phyloP scores from a whole-genome alignment of 768 basidiomycete genomes.

The Termitomyces sp. region DNA sequence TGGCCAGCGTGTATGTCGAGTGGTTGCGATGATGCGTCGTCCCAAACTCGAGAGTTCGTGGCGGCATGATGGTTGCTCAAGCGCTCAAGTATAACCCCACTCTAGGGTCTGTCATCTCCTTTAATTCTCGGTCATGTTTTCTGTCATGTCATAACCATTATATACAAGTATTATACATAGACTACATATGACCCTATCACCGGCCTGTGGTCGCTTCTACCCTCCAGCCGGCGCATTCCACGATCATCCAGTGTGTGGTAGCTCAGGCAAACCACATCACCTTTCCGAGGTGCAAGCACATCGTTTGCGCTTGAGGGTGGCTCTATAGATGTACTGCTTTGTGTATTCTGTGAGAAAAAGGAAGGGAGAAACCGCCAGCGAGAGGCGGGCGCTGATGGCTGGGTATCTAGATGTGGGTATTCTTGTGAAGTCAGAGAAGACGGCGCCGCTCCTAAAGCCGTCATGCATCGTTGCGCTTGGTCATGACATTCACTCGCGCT shows the following conservation, averaged over 20 bases:
- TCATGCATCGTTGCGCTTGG: constrained; percentile 1
- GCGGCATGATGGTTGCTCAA: constrained; percentile 15
- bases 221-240: constrained; percentile 70
- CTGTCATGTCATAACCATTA: not conserved
- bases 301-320: constrained; percentile 11
- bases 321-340: constrained; percentile 15
- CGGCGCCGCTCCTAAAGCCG: constrained; percentile 13
- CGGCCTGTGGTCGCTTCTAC: constrained; percentile 78
- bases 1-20: constrained; percentile 59
- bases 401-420: constrained; percentile 7
- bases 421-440: not conserved
- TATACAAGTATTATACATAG: constrained; percentile 26
- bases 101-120: constrained; percentile 12
- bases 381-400: constrained; percentile 11
- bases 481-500: not conserved
- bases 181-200: constrained; percentile 77
- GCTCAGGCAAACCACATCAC: constrained; percentile 66
- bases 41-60: constrained; percentile 15
- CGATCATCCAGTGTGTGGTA: constrained; percentile 75
- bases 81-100: constrained; percentile 9
- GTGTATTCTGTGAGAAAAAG: constrained; percentile 32
- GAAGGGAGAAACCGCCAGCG: constrained; percentile 50
- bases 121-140: not conserved
- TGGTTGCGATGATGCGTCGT: constrained; percentile 17
- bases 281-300: constrained; percentile 34